Evolutionary conservation across 495 filamentous ascomycete species (phyloP).

Genomic region (Neurospora sp.): DNA sequence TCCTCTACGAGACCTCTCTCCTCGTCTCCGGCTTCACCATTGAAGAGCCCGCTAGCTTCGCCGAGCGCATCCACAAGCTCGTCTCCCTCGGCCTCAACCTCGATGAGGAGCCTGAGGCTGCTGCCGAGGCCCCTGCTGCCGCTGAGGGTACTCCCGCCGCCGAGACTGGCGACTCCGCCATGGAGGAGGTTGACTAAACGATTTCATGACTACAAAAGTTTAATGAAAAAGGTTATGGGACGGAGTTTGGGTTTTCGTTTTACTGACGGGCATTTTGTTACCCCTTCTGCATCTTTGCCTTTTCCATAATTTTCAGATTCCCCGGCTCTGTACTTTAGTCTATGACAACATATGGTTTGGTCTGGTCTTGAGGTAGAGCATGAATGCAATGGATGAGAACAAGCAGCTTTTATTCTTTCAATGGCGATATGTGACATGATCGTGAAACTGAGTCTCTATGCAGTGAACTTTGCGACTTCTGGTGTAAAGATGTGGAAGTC

Average conservation of each 20-base stretch:
- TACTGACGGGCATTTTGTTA: conserved; percentile 18
- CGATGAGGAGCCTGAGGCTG: conserved; percentile 73
- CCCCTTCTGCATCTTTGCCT: conserved; percentile 25
- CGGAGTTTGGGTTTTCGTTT: conserved; percentile 37
- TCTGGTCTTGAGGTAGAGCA: conserved; percentile 20
- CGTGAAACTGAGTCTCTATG: not conserved
- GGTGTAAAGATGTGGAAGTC: not conserved
- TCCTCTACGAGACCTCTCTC: conserved; percentile 96
- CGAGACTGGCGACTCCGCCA: conserved; percentile 48
- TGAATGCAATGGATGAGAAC: conserved; percentile 15
- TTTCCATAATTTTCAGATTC: conserved; percentile 13
- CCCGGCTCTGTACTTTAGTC: conserved; percentile 21
- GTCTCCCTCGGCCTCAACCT: conserved; percentile 93
- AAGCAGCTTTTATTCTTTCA: not conserved
- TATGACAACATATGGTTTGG: conserved; percentile 8
- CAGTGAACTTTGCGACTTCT: not conserved
- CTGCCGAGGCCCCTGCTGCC: conserved; percentile 51
- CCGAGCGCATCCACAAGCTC: conserved; percentile 98
- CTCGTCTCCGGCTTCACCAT: conserved; percentile 98
- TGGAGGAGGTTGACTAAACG: conserved; percentile 60
- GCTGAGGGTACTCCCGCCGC: conserved; percentile 34
- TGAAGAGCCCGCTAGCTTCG: conserved; percentile 94
- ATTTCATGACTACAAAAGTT: conserved; percentile 20
- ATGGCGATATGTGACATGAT: not conserved
- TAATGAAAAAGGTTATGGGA: conserved; percentile 28